These are phyloP conservation scores for Morella rubra DNA, from an alignment of 306 rosid genomes.

Conservation along the genomic window DNA sequence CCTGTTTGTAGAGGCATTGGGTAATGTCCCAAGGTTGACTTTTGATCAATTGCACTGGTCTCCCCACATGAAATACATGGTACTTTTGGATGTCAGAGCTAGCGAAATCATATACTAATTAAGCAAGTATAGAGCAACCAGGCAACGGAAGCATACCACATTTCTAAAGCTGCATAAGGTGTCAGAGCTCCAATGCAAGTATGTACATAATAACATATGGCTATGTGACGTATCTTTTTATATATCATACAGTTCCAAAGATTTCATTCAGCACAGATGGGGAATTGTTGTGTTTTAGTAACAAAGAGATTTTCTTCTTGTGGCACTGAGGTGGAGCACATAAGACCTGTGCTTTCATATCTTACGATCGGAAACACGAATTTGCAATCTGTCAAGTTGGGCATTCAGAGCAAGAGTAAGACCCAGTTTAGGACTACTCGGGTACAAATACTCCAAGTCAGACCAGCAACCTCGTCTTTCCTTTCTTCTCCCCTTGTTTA, in stretches of 20 bases:
- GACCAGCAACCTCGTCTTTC: neutral
- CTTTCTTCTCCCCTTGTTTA: neutral
- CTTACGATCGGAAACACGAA: neutral
- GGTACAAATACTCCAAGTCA: neutral
- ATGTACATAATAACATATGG: neutral
- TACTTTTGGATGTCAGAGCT: neutral
- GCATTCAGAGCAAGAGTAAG: neutral
- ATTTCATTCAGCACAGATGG: neutral
- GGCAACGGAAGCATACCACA: neutral
- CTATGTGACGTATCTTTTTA: neutral
- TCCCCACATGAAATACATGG: neutral
- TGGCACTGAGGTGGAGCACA: neutral
- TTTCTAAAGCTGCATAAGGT: neutral
- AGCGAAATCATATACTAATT: neutral
- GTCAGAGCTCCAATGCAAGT: neutral
- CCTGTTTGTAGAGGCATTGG: neutral
- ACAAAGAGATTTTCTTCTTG: neutral
- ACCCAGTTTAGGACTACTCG: neutral
- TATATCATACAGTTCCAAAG: neutral
- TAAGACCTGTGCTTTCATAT: neutral
- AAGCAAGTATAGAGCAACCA: neutral
- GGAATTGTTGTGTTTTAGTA: neutral
- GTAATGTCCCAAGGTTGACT: neutral
- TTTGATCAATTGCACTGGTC: neutral
- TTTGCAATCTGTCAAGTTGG: neutral